Conservation (phyloP, 2,329 filamentous ascomycete species). For the Aspergillus candidus region DNA sequence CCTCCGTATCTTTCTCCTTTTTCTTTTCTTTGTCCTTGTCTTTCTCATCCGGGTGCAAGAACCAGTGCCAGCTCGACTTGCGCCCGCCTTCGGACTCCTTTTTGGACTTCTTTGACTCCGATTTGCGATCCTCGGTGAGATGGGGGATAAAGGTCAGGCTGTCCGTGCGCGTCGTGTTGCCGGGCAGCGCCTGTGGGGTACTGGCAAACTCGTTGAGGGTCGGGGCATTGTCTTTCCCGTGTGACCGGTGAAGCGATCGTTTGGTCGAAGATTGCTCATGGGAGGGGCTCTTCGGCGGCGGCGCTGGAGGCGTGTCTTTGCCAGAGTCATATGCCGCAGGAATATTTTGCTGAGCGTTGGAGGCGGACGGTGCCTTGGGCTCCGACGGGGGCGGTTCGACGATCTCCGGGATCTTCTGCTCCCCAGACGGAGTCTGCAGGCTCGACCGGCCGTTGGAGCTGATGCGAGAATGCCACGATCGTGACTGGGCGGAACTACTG, state of each 20-base stretch:
- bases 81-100: conserved; percentile 65
- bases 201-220: conserved; percentile 61
- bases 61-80: conserved; percentile 76
- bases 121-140: conserved; percentile 64
- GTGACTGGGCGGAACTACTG: conserved; percentile 34
- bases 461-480: conserved; percentile 52
- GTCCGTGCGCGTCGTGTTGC: conserved; percentile 66
- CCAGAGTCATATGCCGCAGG: conserved; percentile 50
- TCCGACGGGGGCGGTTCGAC: conserved; percentile 58
- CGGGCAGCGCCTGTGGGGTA: conserved; percentile 62
- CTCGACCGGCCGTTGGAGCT: conserved; percentile 53
- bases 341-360: conserved; percentile 30
- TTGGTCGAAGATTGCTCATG: conserved; percentile 25
- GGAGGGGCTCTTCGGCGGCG: conserved; percentile 38
- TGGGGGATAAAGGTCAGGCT: conserved; percentile 75
- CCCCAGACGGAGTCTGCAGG: conserved; percentile 45
- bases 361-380: conserved; percentile 20
- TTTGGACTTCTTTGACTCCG: conserved; percentile 58
- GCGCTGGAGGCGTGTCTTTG: conserved; percentile 42
- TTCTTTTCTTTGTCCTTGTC: conserved; percentile 51
- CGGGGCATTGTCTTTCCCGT: conserved; percentile 39
- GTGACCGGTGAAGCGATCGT: conserved; percentile 26
- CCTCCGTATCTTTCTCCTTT: conserved; percentile 62
- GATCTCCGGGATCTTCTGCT: conserved; percentile 48
- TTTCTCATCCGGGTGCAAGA: conserved; percentile 67